A percentile compares a stretch with the other conserved stretches of the same genome.
phyloP scores from a whole-genome alignment of 805 yeast genomes.

The Ogataea methanolica region DNA sequence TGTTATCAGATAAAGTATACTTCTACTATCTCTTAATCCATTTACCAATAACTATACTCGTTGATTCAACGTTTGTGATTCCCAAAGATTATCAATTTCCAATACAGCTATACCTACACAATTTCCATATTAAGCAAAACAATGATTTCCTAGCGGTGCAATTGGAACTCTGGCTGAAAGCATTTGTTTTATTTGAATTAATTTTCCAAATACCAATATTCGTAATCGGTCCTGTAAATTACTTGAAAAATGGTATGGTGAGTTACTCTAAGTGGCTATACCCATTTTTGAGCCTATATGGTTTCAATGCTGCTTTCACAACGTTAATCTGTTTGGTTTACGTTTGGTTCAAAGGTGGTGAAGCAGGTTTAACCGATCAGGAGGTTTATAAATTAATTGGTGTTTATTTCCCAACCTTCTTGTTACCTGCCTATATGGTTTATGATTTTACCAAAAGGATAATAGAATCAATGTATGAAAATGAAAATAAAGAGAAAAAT shows the following conservation, averaged over 20 bases:
- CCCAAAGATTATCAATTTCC: slow-evolving; percentile 45
- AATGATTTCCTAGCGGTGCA: slow-evolving; percentile 67
- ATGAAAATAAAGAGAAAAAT: slow-evolving; percentile 1
- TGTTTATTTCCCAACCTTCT: slow-evolving; percentile 66
- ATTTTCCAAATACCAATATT: slow-evolving; percentile 79
- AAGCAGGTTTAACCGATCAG: slow-evolving; percentile 32
- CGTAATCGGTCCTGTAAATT: slow-evolving; percentile 36
- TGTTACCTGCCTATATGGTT: slow-evolving; percentile 58
- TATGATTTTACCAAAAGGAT: slow-evolving; percentile 36
- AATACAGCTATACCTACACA: slow-evolving; percentile 45
- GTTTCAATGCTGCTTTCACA: slow-evolving; percentile 77
- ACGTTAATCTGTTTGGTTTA: slow-evolving; percentile 68
- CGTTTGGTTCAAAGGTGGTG: slow-evolving; percentile 33
- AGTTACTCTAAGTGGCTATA: slow-evolving; percentile 19
- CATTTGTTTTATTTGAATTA: slow-evolving; percentile 70
- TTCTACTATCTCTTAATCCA: slow-evolving; percentile 46
- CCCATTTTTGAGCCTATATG: slow-evolving; percentile 53
- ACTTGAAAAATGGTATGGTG: slow-evolving; percentile 9
- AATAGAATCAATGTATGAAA: not conserved
- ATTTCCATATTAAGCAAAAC: slow-evolving; percentile 59
- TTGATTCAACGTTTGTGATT: slow-evolving; percentile 70
- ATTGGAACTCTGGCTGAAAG: slow-evolving; percentile 54
- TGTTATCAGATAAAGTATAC: slow-evolving; percentile 19
- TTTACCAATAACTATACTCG: slow-evolving; percentile 66
- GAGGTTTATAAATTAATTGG: slow-evolving; percentile 42